These are phyloP conservation scores for Juglanconis sp. DNA, from an alignment of 2,329 filamentous ascomycete genomes.

Conservation along the genomic window DNA sequence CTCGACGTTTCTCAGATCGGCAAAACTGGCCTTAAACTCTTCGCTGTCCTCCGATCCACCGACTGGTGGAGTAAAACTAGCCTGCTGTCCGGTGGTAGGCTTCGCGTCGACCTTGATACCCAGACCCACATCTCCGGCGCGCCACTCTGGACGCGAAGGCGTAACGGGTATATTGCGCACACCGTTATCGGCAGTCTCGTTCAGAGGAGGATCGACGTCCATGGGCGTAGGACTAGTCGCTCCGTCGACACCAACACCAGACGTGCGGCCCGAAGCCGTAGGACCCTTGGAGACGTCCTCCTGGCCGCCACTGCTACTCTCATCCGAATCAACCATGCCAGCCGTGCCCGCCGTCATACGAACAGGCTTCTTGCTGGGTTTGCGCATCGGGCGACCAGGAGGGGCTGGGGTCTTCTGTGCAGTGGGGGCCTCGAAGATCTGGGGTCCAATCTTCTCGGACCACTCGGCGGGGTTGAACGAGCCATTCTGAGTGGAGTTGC, in stretches of 20 bases:
- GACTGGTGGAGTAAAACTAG: conserved; percentile 14
- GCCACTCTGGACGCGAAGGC: conserved; percentile 58
- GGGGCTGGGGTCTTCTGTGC: conserved; percentile 37
- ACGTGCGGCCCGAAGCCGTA: background rate
- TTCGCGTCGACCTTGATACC: conserved; percentile 24
- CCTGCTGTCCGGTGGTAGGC: conserved; percentile 6
- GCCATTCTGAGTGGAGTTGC: conserved; percentile 22
- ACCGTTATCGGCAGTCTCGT: conserved; percentile 26
- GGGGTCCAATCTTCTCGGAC: conserved; percentile 50
- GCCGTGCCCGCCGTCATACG: conserved; percentile 47
- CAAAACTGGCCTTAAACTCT: conserved; percentile 51
- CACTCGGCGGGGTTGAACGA: conserved; percentile 52
- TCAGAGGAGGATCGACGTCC: conserved; percentile 59
- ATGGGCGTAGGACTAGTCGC: conserved; percentile 56
- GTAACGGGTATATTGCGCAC: conserved; percentile 56
- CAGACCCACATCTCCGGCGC: conserved; percentile 44
- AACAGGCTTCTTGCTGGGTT: conserved; percentile 56
- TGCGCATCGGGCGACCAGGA: conserved; percentile 41
- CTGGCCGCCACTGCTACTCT: conserved; percentile 34
- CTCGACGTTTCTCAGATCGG: conserved; percentile 54
- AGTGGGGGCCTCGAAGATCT: conserved; percentile 51
- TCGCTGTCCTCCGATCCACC: conserved; percentile 55
- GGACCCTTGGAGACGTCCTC: conserved; percentile 31
- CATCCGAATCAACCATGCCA: conserved; percentile 44
- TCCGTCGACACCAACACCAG: conserved; percentile 5